Evolutionary conservation across 1,139 yeast genomes (phyloP).

Genomic region (Wickerhamomyces sp.): DNA sequence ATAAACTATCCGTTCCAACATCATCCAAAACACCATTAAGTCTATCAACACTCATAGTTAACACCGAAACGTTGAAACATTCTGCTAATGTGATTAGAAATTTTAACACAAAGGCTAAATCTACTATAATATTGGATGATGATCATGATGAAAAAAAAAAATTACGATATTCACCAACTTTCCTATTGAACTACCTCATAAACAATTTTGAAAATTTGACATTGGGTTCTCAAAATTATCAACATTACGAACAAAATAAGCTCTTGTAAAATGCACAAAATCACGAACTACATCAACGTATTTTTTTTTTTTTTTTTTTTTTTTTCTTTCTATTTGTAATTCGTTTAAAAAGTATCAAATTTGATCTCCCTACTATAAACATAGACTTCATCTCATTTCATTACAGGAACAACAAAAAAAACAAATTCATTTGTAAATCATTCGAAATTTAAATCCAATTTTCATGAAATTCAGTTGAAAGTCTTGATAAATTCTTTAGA

Average conservation of each 20-base stretch:
- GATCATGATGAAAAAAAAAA: background rate
- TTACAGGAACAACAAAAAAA: too few species aligned
- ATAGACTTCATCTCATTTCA: background rate
- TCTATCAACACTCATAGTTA: background rate
- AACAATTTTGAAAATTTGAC: constrained; percentile 15
- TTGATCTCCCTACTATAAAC: background rate
- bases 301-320: background rate
- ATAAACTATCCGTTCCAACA: background rate
- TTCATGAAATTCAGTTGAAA: constrained; percentile 19
- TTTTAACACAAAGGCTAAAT: constrained; percentile 4
- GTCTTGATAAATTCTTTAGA: constrained; percentile 56
- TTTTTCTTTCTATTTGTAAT: background rate
- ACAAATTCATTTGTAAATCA: too few species aligned
- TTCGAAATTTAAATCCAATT: too few species aligned
- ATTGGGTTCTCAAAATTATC: constrained; percentile 9
- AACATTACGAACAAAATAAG: constrained; percentile 12
- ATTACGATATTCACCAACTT: constrained; percentile 8
- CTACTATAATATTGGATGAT: background rate
- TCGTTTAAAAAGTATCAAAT: background rate
- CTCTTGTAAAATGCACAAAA: background rate
- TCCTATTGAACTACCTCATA: constrained; percentile 16
- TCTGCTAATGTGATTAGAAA: constrained; percentile 3
- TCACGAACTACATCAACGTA: background rate
- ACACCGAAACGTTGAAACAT: background rate
- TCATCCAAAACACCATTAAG: background rate